Conservation (phyloP, 2,329 filamentous ascomycete species). For the Stagonosporopsis cucurbitacearum region DNA sequence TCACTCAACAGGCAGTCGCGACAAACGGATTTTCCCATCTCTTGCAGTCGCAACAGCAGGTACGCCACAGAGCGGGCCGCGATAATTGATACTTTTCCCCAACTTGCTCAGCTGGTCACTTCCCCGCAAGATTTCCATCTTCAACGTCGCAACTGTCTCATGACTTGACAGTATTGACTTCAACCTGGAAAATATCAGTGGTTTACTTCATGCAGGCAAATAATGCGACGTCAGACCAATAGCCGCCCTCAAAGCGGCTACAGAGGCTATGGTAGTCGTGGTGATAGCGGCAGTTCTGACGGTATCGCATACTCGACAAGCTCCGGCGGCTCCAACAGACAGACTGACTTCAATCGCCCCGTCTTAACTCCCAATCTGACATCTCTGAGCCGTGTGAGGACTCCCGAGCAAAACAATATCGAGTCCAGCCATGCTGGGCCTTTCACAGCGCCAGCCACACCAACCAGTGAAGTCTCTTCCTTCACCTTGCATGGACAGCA, state of each 20-base stretch:
- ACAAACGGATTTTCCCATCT: background rate
- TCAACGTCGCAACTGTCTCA: background rate
- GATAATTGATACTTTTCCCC: background rate
- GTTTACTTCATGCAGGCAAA: too few species aligned
- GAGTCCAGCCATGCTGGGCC: background rate
- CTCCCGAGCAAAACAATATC: constrained; percentile 5
- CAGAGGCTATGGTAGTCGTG: background rate
- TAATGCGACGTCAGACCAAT: constrained; percentile 17
- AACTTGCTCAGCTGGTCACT: background rate
- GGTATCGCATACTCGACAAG: constrained; percentile 22
- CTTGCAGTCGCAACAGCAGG: background rate
- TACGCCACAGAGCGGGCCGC: constrained; percentile 4
- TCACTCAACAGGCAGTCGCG: constrained; percentile 19
- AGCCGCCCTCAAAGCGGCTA: constrained; percentile 14
- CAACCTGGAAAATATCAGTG: background rate
- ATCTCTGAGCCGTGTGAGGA: background rate
- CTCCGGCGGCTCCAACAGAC: constrained; percentile 23
- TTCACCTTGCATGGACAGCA: constrained; percentile 20
- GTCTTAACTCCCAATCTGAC: constrained; percentile 1
- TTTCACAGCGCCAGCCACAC: constrained; percentile 2
- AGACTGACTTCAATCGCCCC: constrained; percentile 4
- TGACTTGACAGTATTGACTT: background rate
- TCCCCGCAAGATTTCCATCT: background rate
- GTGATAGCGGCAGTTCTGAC: constrained; percentile 17
- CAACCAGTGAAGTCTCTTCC: constrained; percentile 10